Conservation (phyloP, 2,329 filamentous ascomycete genomes). For the Hysterium pulicare region DNA sequence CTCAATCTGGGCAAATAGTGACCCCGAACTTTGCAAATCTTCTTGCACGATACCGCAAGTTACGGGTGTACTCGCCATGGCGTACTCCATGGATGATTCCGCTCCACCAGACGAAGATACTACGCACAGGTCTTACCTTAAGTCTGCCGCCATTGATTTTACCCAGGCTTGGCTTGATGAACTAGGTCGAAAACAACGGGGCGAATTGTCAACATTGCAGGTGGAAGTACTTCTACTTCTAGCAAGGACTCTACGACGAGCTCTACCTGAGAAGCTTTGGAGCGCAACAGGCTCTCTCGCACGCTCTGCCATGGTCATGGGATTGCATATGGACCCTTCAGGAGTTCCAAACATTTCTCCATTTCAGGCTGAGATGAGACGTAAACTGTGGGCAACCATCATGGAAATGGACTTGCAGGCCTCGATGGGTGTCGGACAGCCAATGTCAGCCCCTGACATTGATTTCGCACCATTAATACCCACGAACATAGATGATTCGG, state of each 20-base stretch:
- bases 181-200: constrained; percentile 18
- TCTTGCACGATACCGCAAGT: constrained; percentile 22
- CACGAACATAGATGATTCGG: constrained; percentile 17
- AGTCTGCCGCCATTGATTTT: constrained; percentile 12
- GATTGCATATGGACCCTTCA: constrained; percentile 40
- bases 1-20: constrained; percentile 15
- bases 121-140: constrained; percentile 13
- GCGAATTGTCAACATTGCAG: constrained; percentile 19
- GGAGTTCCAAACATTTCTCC: constrained; percentile 30
- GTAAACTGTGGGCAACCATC: constrained; percentile 45
- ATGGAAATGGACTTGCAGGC: constrained; percentile 39
- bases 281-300: constrained; percentile 34
- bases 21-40: constrained; percentile 10
- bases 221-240: constrained; percentile 16
- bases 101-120: constrained; percentile 7
- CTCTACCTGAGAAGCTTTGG: constrained; percentile 19
- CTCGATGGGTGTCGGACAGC: constrained; percentile 18
- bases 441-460: constrained; percentile 13
- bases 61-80: constrained; percentile 19
- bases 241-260: constrained; percentile 10
- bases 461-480: constrained; percentile 9
- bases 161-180: constrained; percentile 21
- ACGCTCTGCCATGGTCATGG: constrained; percentile 42
- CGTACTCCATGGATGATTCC: constrained; percentile 16
- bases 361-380: constrained; percentile 39